These are phyloP conservation scores for Blastobotrys ciferrii DNA, from an alignment of 1,139 yeast species.

Conservation along the genomic window DNA sequence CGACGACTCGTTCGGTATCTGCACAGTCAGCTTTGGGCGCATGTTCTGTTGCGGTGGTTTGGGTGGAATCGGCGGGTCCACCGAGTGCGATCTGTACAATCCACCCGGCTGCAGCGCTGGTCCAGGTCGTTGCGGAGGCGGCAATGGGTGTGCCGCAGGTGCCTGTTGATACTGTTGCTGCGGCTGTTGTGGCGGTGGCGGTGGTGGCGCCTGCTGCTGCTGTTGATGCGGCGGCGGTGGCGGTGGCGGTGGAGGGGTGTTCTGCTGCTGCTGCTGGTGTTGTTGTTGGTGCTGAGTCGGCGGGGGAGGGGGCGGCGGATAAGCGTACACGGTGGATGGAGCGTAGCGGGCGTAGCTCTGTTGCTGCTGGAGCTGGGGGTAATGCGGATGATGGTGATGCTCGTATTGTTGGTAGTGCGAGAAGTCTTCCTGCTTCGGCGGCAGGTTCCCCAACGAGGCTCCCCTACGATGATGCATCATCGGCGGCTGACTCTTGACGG, in stretches of 20 bases:
- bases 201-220: too few relatives aligned
- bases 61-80: slow-evolving; percentile 4
- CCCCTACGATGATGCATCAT: slow-evolving; percentile 9
- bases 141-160: background rate
- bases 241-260: slow-evolving; percentile 7
- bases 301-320: slow-evolving; percentile 14
- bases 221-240: too few relatives aligned
- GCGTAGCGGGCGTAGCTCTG: slow-evolving; percentile 6
- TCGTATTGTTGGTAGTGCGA: background rate
- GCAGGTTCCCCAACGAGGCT: slow-evolving; percentile 1
- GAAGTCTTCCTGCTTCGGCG: slow-evolving; percentile 1
- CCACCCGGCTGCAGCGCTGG: background rate
- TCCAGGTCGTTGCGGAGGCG: background rate
- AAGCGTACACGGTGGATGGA: too few relatives aligned
- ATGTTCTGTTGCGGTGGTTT: slow-evolving; percentile 14
- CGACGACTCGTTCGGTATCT: slow-evolving; percentile 37
- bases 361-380: slow-evolving; percentile 23
- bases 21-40: slow-evolving; percentile 42
- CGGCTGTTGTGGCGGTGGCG: slow-evolving; percentile 2
- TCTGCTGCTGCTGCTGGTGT: slow-evolving; percentile 18
- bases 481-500: slow-evolving; percentile 3
- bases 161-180: background rate
- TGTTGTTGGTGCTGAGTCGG: slow-evolving; percentile 17
- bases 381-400: slow-evolving; percentile 13
- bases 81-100: slow-evolving; percentile 6